Conservation (phyloP, 139 green algal genomes). For the Chlamydomonas schloesseri region DNA sequence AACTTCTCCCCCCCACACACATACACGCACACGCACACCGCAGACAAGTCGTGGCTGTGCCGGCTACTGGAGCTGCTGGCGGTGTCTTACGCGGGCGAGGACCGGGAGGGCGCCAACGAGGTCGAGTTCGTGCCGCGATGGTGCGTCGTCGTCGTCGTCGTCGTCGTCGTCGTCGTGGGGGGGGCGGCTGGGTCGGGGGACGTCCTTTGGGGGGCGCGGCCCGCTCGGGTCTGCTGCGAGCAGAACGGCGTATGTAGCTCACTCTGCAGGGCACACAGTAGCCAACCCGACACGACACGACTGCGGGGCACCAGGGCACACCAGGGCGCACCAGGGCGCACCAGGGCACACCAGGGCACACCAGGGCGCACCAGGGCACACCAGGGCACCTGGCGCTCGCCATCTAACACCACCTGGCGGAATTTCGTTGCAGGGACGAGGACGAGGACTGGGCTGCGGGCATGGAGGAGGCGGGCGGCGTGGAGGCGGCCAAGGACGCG, state of each 20-base stretch:
- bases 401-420: neutral
- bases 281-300: neutral
- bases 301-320: too few species aligned
- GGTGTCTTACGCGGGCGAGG: slow-evolving; percentile 24
- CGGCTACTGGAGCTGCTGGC: slow-evolving; percentile 18
- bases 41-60: neutral
- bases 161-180: too few species aligned
- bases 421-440: neutral
- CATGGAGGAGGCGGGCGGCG: slow-evolving; percentile 24
- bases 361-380: too few species aligned
- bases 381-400: too few species aligned
- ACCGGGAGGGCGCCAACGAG: slow-evolving; percentile 37
- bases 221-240: neutral
- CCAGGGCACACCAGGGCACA: too few species aligned
- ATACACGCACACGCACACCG: too few species aligned
- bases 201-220: neutral
- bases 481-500: slow-evolving; percentile 19
- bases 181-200: too few species aligned
- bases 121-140: slow-evolving; percentile 30
- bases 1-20: too few species aligned
- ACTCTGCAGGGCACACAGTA: neutral
- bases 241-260: neutral
- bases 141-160: too few species aligned
- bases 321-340: too few species aligned
- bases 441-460: slow-evolving; percentile 30